A percentile compares a stretch with the other conserved stretches of the same genome.
These are phyloP conservation scores for Protomyces inouyei DNA, from an alignment of 1,139 yeast species.

Conservation along the genomic window DNA sequence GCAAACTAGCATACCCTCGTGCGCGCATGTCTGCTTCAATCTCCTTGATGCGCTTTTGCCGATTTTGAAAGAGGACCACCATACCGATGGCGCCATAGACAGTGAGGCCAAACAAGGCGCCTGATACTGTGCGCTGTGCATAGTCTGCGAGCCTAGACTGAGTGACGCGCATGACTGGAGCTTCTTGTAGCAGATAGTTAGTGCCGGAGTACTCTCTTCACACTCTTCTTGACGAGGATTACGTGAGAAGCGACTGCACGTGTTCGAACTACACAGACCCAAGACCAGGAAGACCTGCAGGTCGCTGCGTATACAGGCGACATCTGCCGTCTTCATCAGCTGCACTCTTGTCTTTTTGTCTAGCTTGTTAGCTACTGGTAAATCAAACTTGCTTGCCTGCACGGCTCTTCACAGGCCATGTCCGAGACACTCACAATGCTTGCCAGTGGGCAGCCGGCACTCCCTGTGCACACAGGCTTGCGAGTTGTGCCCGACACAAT, in stretches of 20 bases:
- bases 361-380: too few species aligned
- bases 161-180: slow-evolving; percentile 3
- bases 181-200: neutral
- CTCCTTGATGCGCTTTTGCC: slow-evolving; percentile 18
- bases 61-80: slow-evolving; percentile 20
- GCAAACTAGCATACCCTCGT: neutral
- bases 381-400: too few species aligned
- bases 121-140: slow-evolving; percentile 21
- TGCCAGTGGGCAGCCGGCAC: neutral
- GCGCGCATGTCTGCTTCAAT: slow-evolving; percentile 22
- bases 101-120: slow-evolving; percentile 20
- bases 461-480: neutral
- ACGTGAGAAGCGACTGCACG: neutral
- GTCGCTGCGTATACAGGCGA: too few species aligned
- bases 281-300: too few species aligned
- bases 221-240: neutral
- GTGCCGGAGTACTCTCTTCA: neutral
- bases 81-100: slow-evolving; percentile 21
- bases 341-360: too few species aligned
- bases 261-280: too few species aligned
- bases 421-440: neutral
- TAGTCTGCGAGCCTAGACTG: slow-evolving; percentile 22
- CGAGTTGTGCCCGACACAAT: neutral
- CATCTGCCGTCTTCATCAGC: too few species aligned
- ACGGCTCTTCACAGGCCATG: neutral